phyloP scores from a whole-genome alignment of 208 protist genomes.

The Acanthamoeba castellanii region DNA sequence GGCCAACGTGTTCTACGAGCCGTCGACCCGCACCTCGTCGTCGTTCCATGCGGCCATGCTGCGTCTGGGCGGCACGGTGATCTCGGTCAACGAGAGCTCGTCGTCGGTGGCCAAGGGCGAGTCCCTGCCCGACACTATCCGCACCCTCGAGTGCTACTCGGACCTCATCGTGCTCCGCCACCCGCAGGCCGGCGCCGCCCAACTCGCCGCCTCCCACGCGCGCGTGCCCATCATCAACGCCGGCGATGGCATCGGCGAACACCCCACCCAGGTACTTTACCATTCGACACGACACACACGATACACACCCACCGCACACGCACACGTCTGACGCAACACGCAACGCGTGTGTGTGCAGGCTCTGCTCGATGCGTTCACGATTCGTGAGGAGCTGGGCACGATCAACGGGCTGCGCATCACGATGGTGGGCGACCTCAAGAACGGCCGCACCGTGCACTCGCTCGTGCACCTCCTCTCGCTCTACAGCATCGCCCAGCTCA shows the following conservation, averaged over 20 bases:
- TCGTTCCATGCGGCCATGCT: slow-evolving; percentile 91
- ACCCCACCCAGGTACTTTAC: slow-evolving; percentile 93
- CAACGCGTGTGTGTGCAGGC: slow-evolving; percentile 88
- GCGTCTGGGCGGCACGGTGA: slow-evolving; percentile 88
- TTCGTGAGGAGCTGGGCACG: slow-evolving; percentile 95
- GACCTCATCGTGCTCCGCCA: slow-evolving; percentile 98
- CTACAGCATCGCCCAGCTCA: slow-evolving; percentile 93
- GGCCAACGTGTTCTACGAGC: slow-evolving; percentile 75
- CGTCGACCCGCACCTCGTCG: slow-evolving; percentile 88
- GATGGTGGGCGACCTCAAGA: slow-evolving; percentile 97
- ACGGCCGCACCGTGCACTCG: slow-evolving; percentile 98
- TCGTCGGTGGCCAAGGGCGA: slow-evolving; percentile 90
- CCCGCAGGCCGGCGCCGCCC: slow-evolving; percentile 92
- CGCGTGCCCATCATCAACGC: slow-evolving; percentile 96
- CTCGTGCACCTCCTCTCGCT: slow-evolving; percentile 93
- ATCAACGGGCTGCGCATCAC: slow-evolving; percentile 95
- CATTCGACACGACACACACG: neutral
- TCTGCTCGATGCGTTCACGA: slow-evolving; percentile 98
- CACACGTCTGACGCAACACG: neutral
- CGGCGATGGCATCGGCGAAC: slow-evolving; percentile 97
- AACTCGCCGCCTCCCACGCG: slow-evolving; percentile 86
- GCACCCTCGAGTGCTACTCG: slow-evolving; percentile 77
- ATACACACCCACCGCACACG: neutral
- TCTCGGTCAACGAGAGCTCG: slow-evolving; percentile 78
- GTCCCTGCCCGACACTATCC: slow-evolving; percentile 88